Conservation (phyloP, 441 rosid species). For the Rhodomyrtus psidioides region DNA sequence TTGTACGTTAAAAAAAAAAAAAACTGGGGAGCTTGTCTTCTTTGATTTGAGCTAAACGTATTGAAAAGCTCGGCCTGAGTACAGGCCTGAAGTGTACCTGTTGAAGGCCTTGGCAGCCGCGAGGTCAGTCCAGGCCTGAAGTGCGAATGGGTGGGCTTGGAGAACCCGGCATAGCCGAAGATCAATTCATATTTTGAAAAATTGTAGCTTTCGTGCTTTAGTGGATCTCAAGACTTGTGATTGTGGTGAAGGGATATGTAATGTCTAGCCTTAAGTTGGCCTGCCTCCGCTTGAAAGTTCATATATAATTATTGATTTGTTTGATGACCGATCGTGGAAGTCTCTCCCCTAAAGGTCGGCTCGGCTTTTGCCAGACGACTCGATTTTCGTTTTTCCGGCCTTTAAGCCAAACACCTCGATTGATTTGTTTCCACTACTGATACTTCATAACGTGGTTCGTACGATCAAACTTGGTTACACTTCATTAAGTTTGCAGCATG, state of each 20-base stretch:
- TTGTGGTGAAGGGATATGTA: background rate
- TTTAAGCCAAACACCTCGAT: background rate
- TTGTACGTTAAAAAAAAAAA: too few species aligned
- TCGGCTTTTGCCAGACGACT: background rate
- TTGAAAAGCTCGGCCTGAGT: background rate
- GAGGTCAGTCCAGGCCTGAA: background rate
- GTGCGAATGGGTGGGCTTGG: background rate
- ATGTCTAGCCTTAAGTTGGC: background rate
- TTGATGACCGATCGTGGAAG: background rate
- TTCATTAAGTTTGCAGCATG: too few species aligned
- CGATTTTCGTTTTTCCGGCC: background rate
- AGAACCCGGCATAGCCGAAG: background rate
- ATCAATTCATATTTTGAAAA: background rate
- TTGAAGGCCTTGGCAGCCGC: too few species aligned
- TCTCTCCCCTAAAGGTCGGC: background rate
- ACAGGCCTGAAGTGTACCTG: background rate
- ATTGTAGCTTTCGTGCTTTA: background rate
- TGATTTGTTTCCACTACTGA: background rate
- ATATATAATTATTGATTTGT: background rate
- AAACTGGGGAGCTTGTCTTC: background rate
- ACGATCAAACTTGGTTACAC: background rate
- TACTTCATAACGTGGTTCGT: background rate
- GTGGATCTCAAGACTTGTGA: background rate
- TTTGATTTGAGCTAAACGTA: background rate
- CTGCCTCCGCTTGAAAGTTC: background rate